Evolutionary conservation across 1,284 basidiomycete species (phyloP), one percentile per base, ranked within the genome.

Genomic region (Pulchroboletus neoregius): DNA sequence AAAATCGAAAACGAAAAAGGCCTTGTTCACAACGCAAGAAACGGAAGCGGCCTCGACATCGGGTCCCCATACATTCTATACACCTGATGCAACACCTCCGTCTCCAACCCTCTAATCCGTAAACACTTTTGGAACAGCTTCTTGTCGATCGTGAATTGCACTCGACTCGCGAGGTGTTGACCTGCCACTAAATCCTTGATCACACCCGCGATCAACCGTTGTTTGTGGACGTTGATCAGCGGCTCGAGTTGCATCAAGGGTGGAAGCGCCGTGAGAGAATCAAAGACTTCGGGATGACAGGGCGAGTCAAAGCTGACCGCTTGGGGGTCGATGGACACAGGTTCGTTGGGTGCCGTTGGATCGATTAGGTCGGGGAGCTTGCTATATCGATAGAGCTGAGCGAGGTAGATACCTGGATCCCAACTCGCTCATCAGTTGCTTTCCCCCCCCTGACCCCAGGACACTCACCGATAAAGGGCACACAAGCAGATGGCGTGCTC

Each of bases 181-280:
- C 87, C 87, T 6, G 81, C 79, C 11, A 91, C 83, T 39, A 92
- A 71, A 10, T 78, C 75, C 61, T 88, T 87, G 60, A 91, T 84
- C 26, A 87, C 80, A 7, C 75, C 76, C 6, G 91, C 87, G 43
- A 90, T 85, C 53, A 82, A 68, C 23, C 91, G 80, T 61, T 91
- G 87, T 67, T 93, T 92, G 66, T 92, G 87, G 4, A 93, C 80
- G 63, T 92, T 93, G 68, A 93, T 87, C 46, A 93, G 69, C 2
- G 89, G 89, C 54, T 89, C 85, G n/a, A 93, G 76, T 52, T 83
- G 78, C 70, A 91, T 82, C n/a, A 75, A 75, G 0, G 77, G 62
- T 0, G 88, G 88, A 9, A 91, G 75, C 2, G 84, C 77, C 3
- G 79, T 73, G 4, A 91, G 74, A 13, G 81, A 72, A 2, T 77